These are phyloP conservation scores for Blastomyces percursus DNA, from an alignment of 2,329 filamentous ascomycete genomes.

Conservation along the genomic window DNA sequence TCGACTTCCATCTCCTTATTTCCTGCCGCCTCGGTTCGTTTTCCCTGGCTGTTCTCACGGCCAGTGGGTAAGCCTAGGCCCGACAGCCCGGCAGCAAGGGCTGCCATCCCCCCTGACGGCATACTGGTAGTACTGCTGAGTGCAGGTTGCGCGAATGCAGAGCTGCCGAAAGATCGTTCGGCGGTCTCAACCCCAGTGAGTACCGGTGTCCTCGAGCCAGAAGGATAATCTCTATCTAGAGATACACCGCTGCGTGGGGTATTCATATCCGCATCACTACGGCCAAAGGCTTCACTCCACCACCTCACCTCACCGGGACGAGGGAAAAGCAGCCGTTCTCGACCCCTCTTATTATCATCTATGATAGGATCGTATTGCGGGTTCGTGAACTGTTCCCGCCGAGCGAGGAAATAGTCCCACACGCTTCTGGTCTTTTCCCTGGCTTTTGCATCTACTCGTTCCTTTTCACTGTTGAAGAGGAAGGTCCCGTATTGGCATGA, in stretches of 20 bases:
- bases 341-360: constrained; percentile 68
- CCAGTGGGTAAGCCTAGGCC: constrained; percentile 33
- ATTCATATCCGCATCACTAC: constrained; percentile 90
- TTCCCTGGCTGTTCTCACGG: constrained; percentile 21
- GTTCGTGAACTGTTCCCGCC: constrained; percentile 72
- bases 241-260: constrained; percentile 43
- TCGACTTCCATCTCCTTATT: constrained; percentile 38
- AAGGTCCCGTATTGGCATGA: constrained; percentile 97
- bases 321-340: constrained; percentile 76
- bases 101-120: constrained; percentile 27
- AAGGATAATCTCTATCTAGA: constrained; percentile 21
- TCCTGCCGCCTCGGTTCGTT: constrained; percentile 18
- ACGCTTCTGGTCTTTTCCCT: constrained; percentile 69
- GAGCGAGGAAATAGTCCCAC: constrained; percentile 88
- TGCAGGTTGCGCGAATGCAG: constrained; percentile 18
- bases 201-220: constrained; percentile 39
- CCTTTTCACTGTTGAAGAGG: constrained; percentile 87
- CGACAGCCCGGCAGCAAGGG: constrained; percentile 37
- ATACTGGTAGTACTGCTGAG: background rate
- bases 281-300: constrained; percentile 84
- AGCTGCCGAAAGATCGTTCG: constrained; percentile 43
- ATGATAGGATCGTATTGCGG: constrained; percentile 61
- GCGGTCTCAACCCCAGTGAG: constrained; percentile 50
- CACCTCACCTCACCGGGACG: constrained; percentile 67
- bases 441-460: constrained; percentile 60